Evolutionary conservation across 202 grass and related monocot genomes (phyloP).

Genomic region (Brachypodium distachyon): DNA sequence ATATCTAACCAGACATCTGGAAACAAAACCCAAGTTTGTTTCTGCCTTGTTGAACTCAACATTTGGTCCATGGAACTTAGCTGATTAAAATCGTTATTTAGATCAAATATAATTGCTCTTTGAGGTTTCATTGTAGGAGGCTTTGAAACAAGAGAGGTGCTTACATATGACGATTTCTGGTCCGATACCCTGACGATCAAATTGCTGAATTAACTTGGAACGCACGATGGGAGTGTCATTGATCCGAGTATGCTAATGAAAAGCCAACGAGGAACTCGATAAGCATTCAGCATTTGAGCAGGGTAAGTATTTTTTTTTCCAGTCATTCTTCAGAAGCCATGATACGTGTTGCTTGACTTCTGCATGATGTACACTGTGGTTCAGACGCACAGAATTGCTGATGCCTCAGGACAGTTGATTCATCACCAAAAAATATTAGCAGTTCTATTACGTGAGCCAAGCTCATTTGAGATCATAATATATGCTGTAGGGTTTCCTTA

Average conservation of each 20-base stretch:
- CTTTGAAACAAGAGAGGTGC: neutral
- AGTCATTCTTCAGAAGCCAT: neutral
- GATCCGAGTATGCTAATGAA: neutral
- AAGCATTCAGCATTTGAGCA: neutral
- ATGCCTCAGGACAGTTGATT: too few species aligned
- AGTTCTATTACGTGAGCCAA: too few species aligned
- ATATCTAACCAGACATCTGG: conserved; percentile 4
- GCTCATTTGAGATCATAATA: too few species aligned
- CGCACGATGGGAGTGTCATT: too few species aligned
- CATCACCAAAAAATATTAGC: too few species aligned
- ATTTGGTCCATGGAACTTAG: neutral
- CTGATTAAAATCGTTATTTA: neutral
- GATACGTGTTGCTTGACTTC: neutral
- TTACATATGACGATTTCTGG: too few species aligned
- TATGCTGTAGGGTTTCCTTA: too few species aligned
- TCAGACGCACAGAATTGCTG: neutral
- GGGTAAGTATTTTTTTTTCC: neutral
- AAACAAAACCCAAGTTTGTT: conserved; percentile 5
- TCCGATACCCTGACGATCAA: too few species aligned
- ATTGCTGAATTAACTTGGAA: too few species aligned
- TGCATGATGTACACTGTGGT: too few species aligned
- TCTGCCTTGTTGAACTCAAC: neutral
- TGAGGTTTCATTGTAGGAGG: neutral
- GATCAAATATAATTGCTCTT: neutral
- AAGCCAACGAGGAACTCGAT: neutral